Conservation (phyloP, 495 filamentous ascomycete species). For the Jackrogersella multiformis region DNA sequence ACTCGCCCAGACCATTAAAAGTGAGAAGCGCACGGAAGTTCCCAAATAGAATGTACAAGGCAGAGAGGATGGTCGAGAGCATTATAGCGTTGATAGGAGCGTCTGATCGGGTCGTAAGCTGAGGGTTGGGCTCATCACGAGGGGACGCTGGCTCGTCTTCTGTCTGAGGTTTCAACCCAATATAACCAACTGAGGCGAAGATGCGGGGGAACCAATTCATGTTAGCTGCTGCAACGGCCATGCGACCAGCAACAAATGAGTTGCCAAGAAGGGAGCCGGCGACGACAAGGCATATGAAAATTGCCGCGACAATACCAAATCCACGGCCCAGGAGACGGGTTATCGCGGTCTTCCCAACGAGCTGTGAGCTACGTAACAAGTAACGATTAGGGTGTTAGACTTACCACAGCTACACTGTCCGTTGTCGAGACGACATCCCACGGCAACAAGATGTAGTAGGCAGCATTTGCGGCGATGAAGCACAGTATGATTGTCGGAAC, state of each 20-base stretch:
- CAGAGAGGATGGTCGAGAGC: constrained; percentile 56
- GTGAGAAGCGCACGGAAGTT: constrained; percentile 66
- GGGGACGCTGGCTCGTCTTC: constrained; percentile 16
- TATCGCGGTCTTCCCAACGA: constrained; percentile 57
- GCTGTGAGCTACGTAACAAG: neutral
- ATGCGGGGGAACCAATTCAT: constrained; percentile 60
- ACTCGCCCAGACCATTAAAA: constrained; percentile 66
- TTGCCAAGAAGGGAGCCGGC: constrained; percentile 65
- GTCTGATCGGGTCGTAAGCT: constrained; percentile 43
- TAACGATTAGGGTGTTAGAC: constrained; percentile 27
- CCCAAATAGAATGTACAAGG: constrained; percentile 64
- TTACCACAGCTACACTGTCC: constrained; percentile 65
- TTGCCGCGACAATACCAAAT: constrained; percentile 57
- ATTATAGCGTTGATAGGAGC: constrained; percentile 63
- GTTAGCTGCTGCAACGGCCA: constrained; percentile 65
- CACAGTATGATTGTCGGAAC: constrained; percentile 64
- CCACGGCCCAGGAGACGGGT: constrained; percentile 59
- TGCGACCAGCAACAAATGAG: constrained; percentile 64
- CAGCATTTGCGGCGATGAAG: constrained; percentile 62
- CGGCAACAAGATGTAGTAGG: constrained; percentile 65
- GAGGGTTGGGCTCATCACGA: neutral
- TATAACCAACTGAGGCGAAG: constrained; percentile 54
- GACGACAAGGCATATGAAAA: constrained; percentile 62
- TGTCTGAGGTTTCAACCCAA: constrained; percentile 38
- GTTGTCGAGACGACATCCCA: constrained; percentile 62